Base-by-base conservation (phyloP, 1,139 yeast genomes). In the Saccharomyces uvarum region DNA sequence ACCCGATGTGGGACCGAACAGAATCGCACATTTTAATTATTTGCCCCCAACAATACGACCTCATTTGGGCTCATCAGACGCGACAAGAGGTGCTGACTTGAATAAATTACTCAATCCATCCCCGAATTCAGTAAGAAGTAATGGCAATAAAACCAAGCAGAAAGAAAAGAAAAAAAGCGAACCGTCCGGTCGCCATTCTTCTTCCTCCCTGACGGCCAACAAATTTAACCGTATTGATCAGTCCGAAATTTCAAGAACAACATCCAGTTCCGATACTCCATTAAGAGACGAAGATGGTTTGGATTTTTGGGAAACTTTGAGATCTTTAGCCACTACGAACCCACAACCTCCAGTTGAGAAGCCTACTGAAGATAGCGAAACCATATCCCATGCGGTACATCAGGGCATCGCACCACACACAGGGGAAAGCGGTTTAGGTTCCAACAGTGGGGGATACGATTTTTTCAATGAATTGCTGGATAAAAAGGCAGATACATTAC, bases 1-100 rank as follows among this genome's bases (percentile, higher is more conserved):
- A 2, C 44, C 44, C 1, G 87, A 83, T 55, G 72, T 82, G 2
- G 83, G 80, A 54, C 71, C 82, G 8, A 76, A 79, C 50, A 72
- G 91, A 61, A 80, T 75, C 60, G 83, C 83, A 53, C 93, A 86
- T 70, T 86, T 86, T 72, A 85, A 84, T 65, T 84, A 83, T 63
- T 70, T 86, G 41, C 88, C 90, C 9, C 86, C 90, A 2, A 73
- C 84, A 59, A 80, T 84, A 0, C 86, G 82, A 64, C 91, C 90
- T 0, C 84, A 82, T 62, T 71, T 85, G 49, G 83, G 77, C 24
- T 82, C 88, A 1, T 82, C 88, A 0, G 75, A 71, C 44, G 69
- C 66, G 26, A 59, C 64, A 14, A 73, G 72, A 54, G 78, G 76
- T 48, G 72, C 76, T n/a, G 79, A 78, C 57, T 57, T 80, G 29